Base-by-base conservation (phyloP, 1,139 yeast genomes). In the Casaregolazyma lundiana region DNA sequence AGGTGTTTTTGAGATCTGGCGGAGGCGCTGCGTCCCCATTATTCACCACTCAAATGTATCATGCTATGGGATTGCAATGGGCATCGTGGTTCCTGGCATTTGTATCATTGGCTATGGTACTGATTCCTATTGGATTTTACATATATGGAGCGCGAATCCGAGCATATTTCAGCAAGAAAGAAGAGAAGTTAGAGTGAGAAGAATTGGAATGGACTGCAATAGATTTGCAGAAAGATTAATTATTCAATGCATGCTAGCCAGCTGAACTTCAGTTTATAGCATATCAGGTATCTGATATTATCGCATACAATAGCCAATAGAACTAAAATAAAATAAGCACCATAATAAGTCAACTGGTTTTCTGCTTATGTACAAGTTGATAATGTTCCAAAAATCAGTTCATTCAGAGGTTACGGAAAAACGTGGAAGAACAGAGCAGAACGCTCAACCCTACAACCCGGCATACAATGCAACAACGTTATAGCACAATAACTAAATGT, bases 11-110 rank as follows among this genome's bases (percentile, higher is more conserved):
- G 60, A 77, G 96, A 73, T 78, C 87, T 55, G 83, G 86, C 30
- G 90, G 90, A 61, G 94, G 94, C 68, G 94, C 90, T 34, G 90
- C 89, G 0, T 84, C 84, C 72, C 92, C 94, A 38, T 69, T 85
- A 51, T 85, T 85, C 59, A 77, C 82, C n/a, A 78, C 84, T 29
- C 90, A 83, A 64, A 84, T 86, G 94, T 86, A 85, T 63, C 74
- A 76, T 54, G 75, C 73, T 40, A 69, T 86, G 55, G 94, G 94
- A 2, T 71, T 82, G 41, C 81, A 81, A 56, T 85, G 95, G 94
- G 95, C 94, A 16, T 78, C 85, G 54, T 84, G 86, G 78, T 68
- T 88, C 50, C 71, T 89, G 58, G 96, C 95, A 0, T 88, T 88
- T 60, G 77, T 89, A 55, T 78, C 94, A 8, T 74, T 87, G 50